These are phyloP conservation scores for Volvox reticuliferus DNA, from an alignment of 139 green algal genomes.

Conservation along the genomic window DNA sequence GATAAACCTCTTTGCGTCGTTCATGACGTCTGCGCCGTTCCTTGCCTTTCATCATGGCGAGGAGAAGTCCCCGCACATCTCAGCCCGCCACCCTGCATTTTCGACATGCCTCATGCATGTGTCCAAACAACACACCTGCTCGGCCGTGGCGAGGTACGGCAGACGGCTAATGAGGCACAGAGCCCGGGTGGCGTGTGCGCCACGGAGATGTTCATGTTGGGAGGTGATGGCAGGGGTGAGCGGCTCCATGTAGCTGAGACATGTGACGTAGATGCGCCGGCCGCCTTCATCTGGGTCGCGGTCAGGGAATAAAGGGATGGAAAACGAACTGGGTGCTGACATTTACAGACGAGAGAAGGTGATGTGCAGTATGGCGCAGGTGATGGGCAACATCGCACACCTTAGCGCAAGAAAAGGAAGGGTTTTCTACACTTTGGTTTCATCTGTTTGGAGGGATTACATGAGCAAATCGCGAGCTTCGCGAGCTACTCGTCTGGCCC, in stretches of 20 bases:
- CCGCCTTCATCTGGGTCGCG: conserved; percentile 57
- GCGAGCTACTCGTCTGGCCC: too few relatives aligned
- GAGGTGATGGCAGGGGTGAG: conserved; percentile 26
- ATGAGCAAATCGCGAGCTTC: too few relatives aligned
- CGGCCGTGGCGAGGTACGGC: conserved; percentile 54
- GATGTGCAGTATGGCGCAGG: too few relatives aligned
- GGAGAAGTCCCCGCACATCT: background rate
- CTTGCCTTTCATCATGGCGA: too few relatives aligned
- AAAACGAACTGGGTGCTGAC: too few relatives aligned
- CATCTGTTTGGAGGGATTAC: too few relatives aligned
- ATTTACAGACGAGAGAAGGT: too few relatives aligned
- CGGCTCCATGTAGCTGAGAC: conserved; percentile 57
- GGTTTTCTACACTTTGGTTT: too few relatives aligned
- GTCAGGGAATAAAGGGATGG: background rate
- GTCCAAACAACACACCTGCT: conserved; percentile 33
- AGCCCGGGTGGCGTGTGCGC: conserved; percentile 42
- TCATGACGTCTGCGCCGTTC: too few relatives aligned
- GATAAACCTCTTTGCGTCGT: too few relatives aligned
- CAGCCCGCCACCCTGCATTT: background rate
- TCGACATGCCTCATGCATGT: background rate
- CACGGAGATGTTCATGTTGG: conserved; percentile 44
- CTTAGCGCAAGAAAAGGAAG: too few relatives aligned
- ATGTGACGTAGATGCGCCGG: conserved; percentile 56
- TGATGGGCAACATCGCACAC: too few relatives aligned
- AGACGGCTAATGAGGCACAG: conserved; percentile 58